Conservation (phyloP, 148 eudicot species). For the Suaeda aralocaspica region DNA sequence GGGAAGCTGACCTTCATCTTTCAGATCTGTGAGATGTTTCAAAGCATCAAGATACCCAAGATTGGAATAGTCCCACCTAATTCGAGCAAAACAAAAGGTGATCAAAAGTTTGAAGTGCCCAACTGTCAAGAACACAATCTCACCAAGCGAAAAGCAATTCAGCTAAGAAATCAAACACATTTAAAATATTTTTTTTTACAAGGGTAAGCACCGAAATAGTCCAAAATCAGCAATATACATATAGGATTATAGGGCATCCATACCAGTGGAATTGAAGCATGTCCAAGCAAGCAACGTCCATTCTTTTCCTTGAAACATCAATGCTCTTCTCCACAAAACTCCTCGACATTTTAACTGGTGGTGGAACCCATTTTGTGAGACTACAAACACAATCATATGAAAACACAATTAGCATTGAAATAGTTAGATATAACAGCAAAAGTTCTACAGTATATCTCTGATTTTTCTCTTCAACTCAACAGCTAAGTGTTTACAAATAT, state of each 20-base stretch:
- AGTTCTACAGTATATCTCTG: not conserved
- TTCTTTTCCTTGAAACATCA: slow-evolving; percentile 78
- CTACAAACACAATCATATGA: slow-evolving; percentile 34
- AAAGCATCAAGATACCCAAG: slow-evolving; percentile 93
- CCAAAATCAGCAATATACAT: no score
- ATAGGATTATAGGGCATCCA: slow-evolving; percentile 12
- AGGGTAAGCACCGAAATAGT: no score
- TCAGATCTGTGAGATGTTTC: slow-evolving; percentile 92
- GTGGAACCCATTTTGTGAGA: slow-evolving; percentile 97
- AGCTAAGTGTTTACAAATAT: not conserved
- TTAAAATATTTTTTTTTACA: not conserved
- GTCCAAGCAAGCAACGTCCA: slow-evolving; percentile 91
- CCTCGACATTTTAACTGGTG: slow-evolving; percentile 95
- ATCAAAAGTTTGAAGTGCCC: slow-evolving; percentile 9
- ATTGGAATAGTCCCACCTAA: slow-evolving; percentile 99
- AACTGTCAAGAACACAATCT: not conserved
- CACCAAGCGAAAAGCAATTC: not conserved
- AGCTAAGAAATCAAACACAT: not conserved
- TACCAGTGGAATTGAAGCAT: slow-evolving; percentile 99
- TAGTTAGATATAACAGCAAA: not conserved
- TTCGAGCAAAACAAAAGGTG: slow-evolving; percentile 21
- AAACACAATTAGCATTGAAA: slow-evolving; percentile 2
- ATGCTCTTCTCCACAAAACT: slow-evolving; percentile 68
- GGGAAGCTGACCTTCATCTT: slow-evolving; percentile 66
- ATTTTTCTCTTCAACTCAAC: not conserved